A percentile compares a stretch with the other conserved stretches of the same genome.
Evolutionary conservation across 495 filamentous ascomycete species (phyloP).

Genomic region (Xylaria flabelliformis): DNA sequence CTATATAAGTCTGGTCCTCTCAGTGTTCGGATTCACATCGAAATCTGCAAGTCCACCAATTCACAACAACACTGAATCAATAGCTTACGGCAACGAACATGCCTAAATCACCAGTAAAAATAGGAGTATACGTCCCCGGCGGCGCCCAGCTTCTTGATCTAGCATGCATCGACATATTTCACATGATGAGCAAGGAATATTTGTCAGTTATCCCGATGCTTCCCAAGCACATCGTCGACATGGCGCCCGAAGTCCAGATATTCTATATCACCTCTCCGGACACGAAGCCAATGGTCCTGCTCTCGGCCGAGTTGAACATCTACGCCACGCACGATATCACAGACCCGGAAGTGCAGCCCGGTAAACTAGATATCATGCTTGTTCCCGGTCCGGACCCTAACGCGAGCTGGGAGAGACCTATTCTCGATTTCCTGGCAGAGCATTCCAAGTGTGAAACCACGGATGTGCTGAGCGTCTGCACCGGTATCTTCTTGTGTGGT

Average conservation of each 20-base stretch:
- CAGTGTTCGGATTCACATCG: not conserved
- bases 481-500: constrained; percentile 55
- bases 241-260: constrained; percentile 51
- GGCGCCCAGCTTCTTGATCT: constrained; percentile 56
- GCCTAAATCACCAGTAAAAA: constrained; percentile 21
- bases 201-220: constrained; percentile 33
- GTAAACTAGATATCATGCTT: constrained; percentile 58
- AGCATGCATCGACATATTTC: constrained; percentile 56
- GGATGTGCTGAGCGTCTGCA: constrained; percentile 64
- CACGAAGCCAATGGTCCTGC: constrained; percentile 32
- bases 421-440: constrained; percentile 42
- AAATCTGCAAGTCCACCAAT: not conserved
- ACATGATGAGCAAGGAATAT: constrained; percentile 54
- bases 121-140: constrained; percentile 49
- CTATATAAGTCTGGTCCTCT: not conserved
- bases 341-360: constrained; percentile 51
- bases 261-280: constrained; percentile 50
- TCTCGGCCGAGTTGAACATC: constrained; percentile 47
- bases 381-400: constrained; percentile 62
- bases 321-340: constrained; percentile 48
- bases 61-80: too few species aligned
- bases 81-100: not conserved
- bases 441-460: constrained; percentile 45
- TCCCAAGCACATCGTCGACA: constrained; percentile 44
- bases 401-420: constrained; percentile 3